A percentile compares a stretch with the other conserved stretches of the same genome.
Conservation (phyloP, 2,329 filamentous ascomycete genomes). For the Cytospora mali region DNA sequence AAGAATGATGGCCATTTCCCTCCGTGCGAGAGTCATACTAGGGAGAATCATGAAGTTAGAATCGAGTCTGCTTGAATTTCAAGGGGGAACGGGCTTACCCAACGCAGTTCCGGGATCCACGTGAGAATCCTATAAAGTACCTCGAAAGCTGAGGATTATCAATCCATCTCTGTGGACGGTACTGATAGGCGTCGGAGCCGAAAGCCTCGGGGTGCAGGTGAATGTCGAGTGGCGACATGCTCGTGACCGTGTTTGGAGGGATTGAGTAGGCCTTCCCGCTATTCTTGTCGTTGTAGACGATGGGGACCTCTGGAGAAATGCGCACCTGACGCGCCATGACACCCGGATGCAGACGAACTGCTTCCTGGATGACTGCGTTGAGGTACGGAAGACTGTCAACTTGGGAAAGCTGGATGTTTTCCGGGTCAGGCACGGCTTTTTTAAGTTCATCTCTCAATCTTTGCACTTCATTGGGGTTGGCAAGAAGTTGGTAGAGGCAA, state of each 20-base stretch:
- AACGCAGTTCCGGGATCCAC: conserved; percentile 33
- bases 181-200: conserved; percentile 31
- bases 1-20: conserved; percentile 33
- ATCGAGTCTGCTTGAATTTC: not conserved
- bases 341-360: conserved; percentile 43
- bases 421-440: conserved; percentile 27
- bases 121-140: conserved; percentile 29
- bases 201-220: conserved; percentile 33
- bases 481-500: conserved; percentile 3
- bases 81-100: conserved; percentile 29
- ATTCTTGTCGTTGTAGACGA: conserved; percentile 34
- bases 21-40: conserved; percentile 33
- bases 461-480: conserved; percentile 1
- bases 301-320: conserved; percentile 34
- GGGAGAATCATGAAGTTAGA: not conserved
- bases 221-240: conserved; percentile 32
- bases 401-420: conserved; percentile 26
- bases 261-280: conserved; percentile 29
- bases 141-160: conserved; percentile 32
- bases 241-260: conserved; percentile 29
- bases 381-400: conserved; percentile 38
- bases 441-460: conserved; percentile 29
- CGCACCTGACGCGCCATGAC: conserved; percentile 37
- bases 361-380: conserved; percentile 38
- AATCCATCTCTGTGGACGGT: conserved; percentile 34